Conservation (phyloP, 257 asterid species). For the Henckelia pumila region DNA sequence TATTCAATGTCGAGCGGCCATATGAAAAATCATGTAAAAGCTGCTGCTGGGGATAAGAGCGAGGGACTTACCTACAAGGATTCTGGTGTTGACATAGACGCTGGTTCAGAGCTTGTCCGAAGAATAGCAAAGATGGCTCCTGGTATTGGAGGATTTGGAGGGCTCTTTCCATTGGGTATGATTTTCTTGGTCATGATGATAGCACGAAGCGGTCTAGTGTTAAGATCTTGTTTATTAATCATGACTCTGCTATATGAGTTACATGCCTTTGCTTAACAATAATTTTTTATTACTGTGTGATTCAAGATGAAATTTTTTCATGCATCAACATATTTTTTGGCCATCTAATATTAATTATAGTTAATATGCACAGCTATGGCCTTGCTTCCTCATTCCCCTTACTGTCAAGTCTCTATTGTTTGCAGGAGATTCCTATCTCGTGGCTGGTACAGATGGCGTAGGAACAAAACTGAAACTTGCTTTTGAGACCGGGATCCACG, state of each 20-base stretch:
- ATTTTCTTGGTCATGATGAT: background rate
- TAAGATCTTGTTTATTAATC: constrained; percentile 5
- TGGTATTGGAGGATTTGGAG: constrained; percentile 98
- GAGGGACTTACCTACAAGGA: constrained; percentile 75
- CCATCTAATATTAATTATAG: background rate
- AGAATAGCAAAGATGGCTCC: constrained; percentile 97
- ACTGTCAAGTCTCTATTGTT: background rate
- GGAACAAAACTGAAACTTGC: constrained; percentile 96
- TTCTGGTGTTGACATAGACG: constrained; percentile 96
- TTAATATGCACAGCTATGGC: background rate
- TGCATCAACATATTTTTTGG: background rate
- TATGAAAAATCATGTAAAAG: constrained; percentile 27
- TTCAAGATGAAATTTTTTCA: background rate
- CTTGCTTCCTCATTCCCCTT: background rate
- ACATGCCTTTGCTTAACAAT: background rate
- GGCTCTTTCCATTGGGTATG: constrained; percentile 87
- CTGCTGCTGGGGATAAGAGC: constrained; percentile 29
- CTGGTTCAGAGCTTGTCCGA: constrained; percentile 88
- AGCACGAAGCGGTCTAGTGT: background rate
- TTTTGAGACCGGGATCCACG: constrained; percentile 92
- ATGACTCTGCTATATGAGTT: background rate
- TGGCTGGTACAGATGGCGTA: constrained; percentile 97
- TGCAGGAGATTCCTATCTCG: constrained; percentile 87
- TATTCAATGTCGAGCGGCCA: constrained; percentile 32
- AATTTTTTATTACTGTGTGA: too few relatives aligned